phyloP scores from a whole-genome alignment of 108 stramenopile species.

The Cyclotella atomus region DNA sequence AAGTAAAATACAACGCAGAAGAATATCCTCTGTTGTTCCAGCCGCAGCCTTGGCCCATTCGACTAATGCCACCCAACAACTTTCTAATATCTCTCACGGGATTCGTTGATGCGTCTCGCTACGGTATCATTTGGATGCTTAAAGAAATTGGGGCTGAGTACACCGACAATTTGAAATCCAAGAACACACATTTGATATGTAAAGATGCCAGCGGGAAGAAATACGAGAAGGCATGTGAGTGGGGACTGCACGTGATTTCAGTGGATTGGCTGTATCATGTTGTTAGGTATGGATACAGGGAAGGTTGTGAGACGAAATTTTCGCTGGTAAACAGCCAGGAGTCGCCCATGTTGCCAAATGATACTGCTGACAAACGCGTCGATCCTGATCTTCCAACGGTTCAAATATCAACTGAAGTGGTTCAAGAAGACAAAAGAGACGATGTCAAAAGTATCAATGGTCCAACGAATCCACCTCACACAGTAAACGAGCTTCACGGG shows the following conservation, averaged over 20 bases:
- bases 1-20: slow-evolving; percentile 39
- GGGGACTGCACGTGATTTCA: slow-evolving; percentile 72
- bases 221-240: slow-evolving; percentile 68
- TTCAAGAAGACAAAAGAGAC: neutral
- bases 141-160: slow-evolving; percentile 57
- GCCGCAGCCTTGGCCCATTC: slow-evolving; percentile 61
- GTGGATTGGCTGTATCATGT: slow-evolving; percentile 81
- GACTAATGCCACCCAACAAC: slow-evolving; percentile 16
- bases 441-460: neutral
- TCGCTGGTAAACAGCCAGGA: slow-evolving; percentile 5
- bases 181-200: slow-evolving; percentile 80
- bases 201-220: slow-evolving; percentile 56
- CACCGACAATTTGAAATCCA: slow-evolving; percentile 55
- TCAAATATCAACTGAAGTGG: neutral
- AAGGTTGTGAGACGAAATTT: slow-evolving; percentile 56
- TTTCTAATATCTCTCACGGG: slow-evolving; percentile 68
- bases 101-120: slow-evolving; percentile 60
- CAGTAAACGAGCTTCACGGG: neutral
- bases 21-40: slow-evolving; percentile 53
- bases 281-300: slow-evolving; percentile 57
- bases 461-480: neutral
- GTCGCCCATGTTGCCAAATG: neutral
- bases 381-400: neutral
- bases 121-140: slow-evolving; percentile 57
- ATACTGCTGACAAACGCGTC: neutral